Evolutionary conservation across 2,329 filamentous ascomycete species (phyloP), one percentile per base, ranked within the genome.

Genomic region (Phyllosticta ampelicida): DNA sequence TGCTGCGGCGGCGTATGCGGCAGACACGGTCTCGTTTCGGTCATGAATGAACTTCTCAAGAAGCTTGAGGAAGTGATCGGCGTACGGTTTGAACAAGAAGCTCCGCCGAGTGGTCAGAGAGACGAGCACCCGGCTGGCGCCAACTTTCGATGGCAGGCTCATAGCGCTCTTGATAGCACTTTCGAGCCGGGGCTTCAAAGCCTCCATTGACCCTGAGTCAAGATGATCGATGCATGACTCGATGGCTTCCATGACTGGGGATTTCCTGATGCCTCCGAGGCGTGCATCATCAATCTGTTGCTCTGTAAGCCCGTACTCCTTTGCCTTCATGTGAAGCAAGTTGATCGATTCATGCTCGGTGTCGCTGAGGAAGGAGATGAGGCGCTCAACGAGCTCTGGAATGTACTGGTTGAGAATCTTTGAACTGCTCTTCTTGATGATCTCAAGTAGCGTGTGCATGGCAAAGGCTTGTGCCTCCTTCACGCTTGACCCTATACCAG

Each of bases 111-210:
- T 92, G 54, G 89, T 88, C 8, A 99, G 79, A 0, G 89, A 91
- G 8, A 89, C 87, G 29, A 99, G 78, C 1, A 96, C 85, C 58
- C 90, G 84, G 62, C 87, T 88, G 66, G 90, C 95, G 44, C 90
- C 94, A 53, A 97, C 87, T 75, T 97, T 97, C 0, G 90, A 95
- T 1, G 92, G 92, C 73, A 97, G 85, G 1, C 91, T 92, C 44
- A 99, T 85, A 1, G 91, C 89, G 23, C 81, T 85, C 69, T 92
- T 94, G 72, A 97, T 89, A 0, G 87, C 86, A 28, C 81, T 80
- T 69, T 94, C 86, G 0, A 99, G 79, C 51, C 78, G 82, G 1
- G 85, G 84, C 36, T 86, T 84, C 9, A 96, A 78, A 19, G 84
- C 78, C 51, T 80, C 79, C 83, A 96, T 92, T n/a, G 87, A 85